Conservation (phyloP, 768 basidiomycete genomes). For the Kwoniella heveanensis region DNA sequence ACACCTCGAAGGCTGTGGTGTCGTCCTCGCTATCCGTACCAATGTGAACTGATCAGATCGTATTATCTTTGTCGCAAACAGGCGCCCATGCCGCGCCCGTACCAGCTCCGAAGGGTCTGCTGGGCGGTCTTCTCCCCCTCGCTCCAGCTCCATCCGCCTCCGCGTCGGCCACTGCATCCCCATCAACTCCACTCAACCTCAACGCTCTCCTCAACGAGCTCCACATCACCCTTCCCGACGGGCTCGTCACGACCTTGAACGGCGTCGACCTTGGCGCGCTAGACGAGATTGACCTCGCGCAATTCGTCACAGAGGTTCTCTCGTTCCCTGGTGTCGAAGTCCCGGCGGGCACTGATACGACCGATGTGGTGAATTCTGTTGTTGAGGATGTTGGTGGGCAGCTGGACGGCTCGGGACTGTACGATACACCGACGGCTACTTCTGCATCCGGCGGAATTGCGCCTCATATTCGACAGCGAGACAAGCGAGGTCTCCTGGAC, state of each 20-base stretch:
- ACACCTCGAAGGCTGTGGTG: too few relatives aligned
- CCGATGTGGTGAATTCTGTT: slow-evolving; percentile 1
- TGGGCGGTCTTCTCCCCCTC: not conserved
- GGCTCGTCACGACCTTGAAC: slow-evolving; percentile 3
- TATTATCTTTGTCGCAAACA: not conserved
- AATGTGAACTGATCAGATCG: too few relatives aligned
- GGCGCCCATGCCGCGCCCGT: not conserved
- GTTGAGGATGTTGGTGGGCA: not conserved
- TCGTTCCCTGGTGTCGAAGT: not conserved
- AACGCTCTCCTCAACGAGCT: not conserved
- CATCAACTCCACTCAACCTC: not conserved
- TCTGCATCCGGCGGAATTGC: not conserved
- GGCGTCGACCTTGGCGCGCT: slow-evolving; percentile 4
- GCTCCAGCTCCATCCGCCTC: not conserved
- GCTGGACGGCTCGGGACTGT: not conserved
- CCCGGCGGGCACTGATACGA: not conserved
- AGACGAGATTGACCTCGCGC: not conserved
- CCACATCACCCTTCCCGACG: slow-evolving; percentile 2
- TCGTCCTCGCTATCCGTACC: too few relatives aligned
- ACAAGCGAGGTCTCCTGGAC: not conserved
- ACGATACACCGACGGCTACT: not conserved
- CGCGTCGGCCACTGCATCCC: not conserved
- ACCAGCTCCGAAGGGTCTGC: not conserved
- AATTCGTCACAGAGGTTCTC: not conserved
- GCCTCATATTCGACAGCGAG: not conserved